Evolutionary conservation across 2,329 filamentous ascomycete species (phyloP).

Genomic region (Monosporascus ibericus): DNA sequence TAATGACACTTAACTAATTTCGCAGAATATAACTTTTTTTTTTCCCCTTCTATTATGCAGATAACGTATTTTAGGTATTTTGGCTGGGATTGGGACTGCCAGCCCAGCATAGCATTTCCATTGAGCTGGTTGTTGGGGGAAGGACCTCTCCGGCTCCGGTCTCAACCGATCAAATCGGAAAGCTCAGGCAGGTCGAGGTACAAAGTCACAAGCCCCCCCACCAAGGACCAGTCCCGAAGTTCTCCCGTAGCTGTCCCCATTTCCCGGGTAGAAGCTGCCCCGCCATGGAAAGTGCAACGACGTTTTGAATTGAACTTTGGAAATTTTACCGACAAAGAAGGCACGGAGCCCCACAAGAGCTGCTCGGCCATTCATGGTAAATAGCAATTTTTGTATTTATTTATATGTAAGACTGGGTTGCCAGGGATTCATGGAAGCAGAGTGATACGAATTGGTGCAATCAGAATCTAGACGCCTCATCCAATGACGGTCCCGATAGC

Average conservation of each 20-base stretch:
- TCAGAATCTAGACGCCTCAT: too few relatives aligned
- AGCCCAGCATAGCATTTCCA: slow-evolving; percentile 11
- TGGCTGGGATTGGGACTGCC: slow-evolving; percentile 1
- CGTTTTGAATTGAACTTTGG: too few relatives aligned
- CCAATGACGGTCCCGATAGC: slow-evolving; percentile 16
- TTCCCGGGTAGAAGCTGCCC: background rate
- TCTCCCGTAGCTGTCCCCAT: background rate
- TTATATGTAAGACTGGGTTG: too few relatives aligned
- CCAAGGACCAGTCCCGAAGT: background rate
- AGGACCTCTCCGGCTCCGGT: slow-evolving; percentile 11
- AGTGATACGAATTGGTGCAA: too few relatives aligned
- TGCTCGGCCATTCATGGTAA: too few relatives aligned
- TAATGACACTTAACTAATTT: background rate
- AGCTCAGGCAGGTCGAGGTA: background rate
- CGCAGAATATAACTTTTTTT: background rate
- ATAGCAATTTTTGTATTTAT: too few relatives aligned
- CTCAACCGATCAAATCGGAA: slow-evolving; percentile 14
- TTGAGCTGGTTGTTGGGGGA: slow-evolving; percentile 21
- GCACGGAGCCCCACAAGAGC: too few relatives aligned
- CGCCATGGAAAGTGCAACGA: background rate
- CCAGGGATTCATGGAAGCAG: too few relatives aligned
- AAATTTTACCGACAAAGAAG: too few relatives aligned
- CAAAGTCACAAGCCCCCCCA: too few relatives aligned
- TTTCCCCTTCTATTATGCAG: background rate
- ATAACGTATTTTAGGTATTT: too few relatives aligned